Evolutionary conservation across 2,329 filamentous ascomycete genomes (phyloP).

Genomic region (Venturiaceae sp.): DNA sequence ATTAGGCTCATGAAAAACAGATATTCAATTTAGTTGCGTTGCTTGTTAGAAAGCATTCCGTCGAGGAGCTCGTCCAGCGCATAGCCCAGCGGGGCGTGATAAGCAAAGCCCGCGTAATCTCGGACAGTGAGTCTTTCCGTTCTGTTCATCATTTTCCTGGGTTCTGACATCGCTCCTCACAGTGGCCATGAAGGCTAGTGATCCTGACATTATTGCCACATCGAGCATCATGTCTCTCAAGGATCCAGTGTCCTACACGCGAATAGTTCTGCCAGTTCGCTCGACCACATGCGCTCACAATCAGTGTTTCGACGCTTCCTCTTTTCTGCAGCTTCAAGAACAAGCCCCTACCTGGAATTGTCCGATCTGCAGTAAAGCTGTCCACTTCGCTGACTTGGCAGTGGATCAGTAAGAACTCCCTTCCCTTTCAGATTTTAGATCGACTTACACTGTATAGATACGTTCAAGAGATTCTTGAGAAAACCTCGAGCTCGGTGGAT

Average conservation of each 20-base stretch:
- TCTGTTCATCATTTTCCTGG: background rate
- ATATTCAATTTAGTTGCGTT: slow-evolving; percentile 52
- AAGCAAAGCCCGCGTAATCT: slow-evolving; percentile 69
- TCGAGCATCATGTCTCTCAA: slow-evolving; percentile 85
- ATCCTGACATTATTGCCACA: slow-evolving; percentile 81
- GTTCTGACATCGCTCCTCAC: background rate
- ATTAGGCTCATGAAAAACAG: slow-evolving; percentile 13
- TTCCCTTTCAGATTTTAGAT: background rate
- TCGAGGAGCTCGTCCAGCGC: slow-evolving; percentile 59
- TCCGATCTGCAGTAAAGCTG: slow-evolving; percentile 79
- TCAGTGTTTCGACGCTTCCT: slow-evolving; percentile 89
- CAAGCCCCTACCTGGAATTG: slow-evolving; percentile 97
- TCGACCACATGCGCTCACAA: slow-evolving; percentile 76
- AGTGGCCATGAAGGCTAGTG: slow-evolving; percentile 75
- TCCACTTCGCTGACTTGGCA: slow-evolving; percentile 71
- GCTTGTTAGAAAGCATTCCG: slow-evolving; percentile 63
- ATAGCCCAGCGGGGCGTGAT: slow-evolving; percentile 64
- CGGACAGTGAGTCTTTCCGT: slow-evolving; percentile 56
- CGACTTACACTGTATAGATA: slow-evolving; percentile 44
- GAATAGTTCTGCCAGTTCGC: slow-evolving; percentile 71
- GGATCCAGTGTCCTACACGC: slow-evolving; percentile 80
- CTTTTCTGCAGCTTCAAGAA: slow-evolving; percentile 87
- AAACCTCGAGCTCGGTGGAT: slow-evolving; percentile 61
- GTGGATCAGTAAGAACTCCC: slow-evolving; percentile 73
- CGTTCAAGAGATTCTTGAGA: slow-evolving; percentile 74